These are phyloP conservation scores for Parsonsia alboflavescens DNA, from an alignment of 257 asterid genomes.

Conservation along the genomic window DNA sequence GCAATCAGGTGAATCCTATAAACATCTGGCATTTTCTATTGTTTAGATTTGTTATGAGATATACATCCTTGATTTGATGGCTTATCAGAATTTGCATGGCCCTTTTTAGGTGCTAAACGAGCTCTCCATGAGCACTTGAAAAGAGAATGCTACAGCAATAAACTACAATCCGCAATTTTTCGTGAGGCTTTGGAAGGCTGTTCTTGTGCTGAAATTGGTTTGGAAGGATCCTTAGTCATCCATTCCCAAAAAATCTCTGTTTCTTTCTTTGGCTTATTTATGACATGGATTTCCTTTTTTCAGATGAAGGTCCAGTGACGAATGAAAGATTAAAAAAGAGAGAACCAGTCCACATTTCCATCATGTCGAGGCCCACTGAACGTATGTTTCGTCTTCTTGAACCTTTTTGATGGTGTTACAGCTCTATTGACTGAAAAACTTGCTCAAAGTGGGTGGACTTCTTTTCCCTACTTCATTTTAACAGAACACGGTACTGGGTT, in stretches of 20 bases:
- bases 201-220: constrained; percentile 33
- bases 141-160: constrained; percentile 64
- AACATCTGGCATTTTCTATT: background rate
- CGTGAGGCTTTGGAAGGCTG: constrained; percentile 60
- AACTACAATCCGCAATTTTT: constrained; percentile 72
- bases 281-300: constrained; percentile 25
- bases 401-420: background rate
- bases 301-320: constrained; percentile 44
- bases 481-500: background rate
- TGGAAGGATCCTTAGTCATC: constrained; percentile 8
- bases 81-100: constrained; percentile 16
- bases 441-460: background rate
- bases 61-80: constrained; percentile 12
- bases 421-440: constrained; percentile 3
- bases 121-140: constrained; percentile 62
- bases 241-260: background rate
- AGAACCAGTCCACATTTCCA: constrained; percentile 57
- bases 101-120: constrained; percentile 54
- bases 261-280: background rate
- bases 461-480: background rate
- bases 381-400: constrained; percentile 50
- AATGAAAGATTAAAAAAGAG: constrained; percentile 41
- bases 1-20: background rate
- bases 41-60: background rate
- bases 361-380: constrained; percentile 71